These are phyloP conservation scores for Lepiota brunneoincarnata DNA, from an alignment of 768 basidiomycete species.

Conservation along the genomic window DNA sequence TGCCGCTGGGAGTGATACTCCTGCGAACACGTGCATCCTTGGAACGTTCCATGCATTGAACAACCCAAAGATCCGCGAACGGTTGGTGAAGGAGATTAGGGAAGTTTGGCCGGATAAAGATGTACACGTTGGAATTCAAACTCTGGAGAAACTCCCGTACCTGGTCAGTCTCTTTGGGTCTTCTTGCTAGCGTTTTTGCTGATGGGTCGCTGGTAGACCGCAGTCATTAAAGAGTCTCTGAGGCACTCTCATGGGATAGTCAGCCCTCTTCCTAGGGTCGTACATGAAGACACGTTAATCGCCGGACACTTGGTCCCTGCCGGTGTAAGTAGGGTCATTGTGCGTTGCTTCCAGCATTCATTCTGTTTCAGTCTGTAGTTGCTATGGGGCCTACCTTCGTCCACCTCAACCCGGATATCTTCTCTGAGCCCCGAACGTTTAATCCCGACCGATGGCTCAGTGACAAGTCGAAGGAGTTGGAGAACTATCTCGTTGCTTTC, in stretches of 20 bases:
- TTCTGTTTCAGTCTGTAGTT: constrained; percentile 32
- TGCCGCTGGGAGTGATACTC: constrained; percentile 42
- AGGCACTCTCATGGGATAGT: constrained; percentile 38
- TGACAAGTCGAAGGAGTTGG: constrained; percentile 30
- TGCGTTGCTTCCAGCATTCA: not conserved
- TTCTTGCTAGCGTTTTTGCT: not conserved
- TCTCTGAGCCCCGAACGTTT: constrained; percentile 37
- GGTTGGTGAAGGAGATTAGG: constrained; percentile 29
- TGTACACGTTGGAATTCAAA: constrained; percentile 26
- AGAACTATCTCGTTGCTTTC: constrained; percentile 39
- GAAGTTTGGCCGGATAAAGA: constrained; percentile 41
- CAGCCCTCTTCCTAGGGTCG: constrained; percentile 36
- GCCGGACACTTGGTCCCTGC: constrained; percentile 33
- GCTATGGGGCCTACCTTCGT: constrained; percentile 37
- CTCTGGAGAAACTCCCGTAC: constrained; percentile 43
- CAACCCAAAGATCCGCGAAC: constrained; percentile 24
- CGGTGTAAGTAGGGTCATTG: constrained; percentile 25
- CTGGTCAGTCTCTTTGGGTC: constrained; percentile 28
- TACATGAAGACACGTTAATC: constrained; percentile 30
- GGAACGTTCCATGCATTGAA: constrained; percentile 33
- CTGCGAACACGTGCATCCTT: constrained; percentile 36
- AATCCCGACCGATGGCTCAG: constrained; percentile 42
- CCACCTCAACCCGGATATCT: constrained; percentile 37
- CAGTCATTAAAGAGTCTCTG: constrained; percentile 45
- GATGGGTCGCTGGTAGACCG: constrained; percentile 29